Percentiles rank a stretch among this genome's conserved stretches.
These are phyloP conservation scores for Wickerhamiella occidentalis DNA, from an alignment of 805 yeast genomes.

Conservation along the genomic window DNA sequence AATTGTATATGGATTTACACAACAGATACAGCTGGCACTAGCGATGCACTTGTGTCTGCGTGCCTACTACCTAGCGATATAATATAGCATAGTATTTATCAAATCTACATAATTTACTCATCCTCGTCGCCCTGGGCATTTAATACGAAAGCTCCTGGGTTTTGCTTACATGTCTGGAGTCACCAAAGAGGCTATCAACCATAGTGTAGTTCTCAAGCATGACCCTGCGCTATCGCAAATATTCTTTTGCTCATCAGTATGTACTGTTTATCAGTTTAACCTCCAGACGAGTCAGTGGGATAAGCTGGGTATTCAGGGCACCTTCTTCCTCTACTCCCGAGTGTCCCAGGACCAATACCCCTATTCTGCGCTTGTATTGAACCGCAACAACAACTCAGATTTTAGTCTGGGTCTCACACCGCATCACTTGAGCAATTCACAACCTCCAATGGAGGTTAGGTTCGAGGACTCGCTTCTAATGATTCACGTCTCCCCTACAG, in stretches of 20 bases:
- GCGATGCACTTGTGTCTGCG: too few relatives aligned
- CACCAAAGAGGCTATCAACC: slow-evolving; percentile 23
- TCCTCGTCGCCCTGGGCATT: too few relatives aligned
- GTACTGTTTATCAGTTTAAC: slow-evolving; percentile 31
- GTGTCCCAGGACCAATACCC: slow-evolving; percentile 24
- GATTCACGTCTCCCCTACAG: slow-evolving; percentile 26
- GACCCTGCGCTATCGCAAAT: slow-evolving; percentile 29
- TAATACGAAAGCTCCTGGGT: background rate
- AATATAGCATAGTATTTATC: too few relatives aligned
- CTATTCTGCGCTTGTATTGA: slow-evolving; percentile 29
- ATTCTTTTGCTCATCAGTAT: slow-evolving; percentile 30
- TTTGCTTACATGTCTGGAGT: slow-evolving; percentile 1
- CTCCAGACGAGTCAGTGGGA: slow-evolving; percentile 29
- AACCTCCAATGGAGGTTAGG: slow-evolving; percentile 25
- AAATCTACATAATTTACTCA: too few relatives aligned
- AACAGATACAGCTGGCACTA: too few relatives aligned
- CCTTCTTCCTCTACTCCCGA: slow-evolving; percentile 31
- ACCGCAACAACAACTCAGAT: slow-evolving; percentile 26
- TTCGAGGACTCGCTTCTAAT: slow-evolving; percentile 28
- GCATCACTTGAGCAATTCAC: slow-evolving; percentile 18
- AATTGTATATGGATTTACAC: too few relatives aligned
- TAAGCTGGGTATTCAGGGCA: slow-evolving; percentile 30
- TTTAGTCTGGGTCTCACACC: slow-evolving; percentile 29
- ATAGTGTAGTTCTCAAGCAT: slow-evolving; percentile 26
- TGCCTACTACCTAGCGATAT: too few relatives aligned